Evolutionary conservation across 129 eudicot genomes (phyloP).

Genomic region (Sambucus nigra): DNA sequence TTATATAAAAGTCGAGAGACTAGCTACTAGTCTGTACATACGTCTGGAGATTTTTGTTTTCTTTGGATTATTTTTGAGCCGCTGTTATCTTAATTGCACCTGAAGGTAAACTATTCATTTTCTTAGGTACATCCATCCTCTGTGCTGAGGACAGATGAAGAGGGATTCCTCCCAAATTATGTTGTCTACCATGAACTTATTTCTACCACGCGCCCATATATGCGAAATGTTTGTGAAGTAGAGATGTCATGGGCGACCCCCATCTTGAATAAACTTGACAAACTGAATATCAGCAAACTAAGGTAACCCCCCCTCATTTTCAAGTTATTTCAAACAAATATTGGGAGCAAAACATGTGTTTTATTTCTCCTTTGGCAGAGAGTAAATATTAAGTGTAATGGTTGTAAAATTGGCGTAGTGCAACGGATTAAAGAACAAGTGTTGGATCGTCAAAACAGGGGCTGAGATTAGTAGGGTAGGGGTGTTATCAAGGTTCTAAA

Average conservation of each 20-base stretch:
- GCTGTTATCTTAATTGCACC: not conserved
- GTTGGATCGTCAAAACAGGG: no score
- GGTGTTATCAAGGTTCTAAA: no score
- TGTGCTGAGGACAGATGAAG: conserved; percentile 70
- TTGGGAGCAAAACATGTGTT: not conserved
- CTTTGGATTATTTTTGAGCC: not conserved
- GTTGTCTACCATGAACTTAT: conserved; percentile 91
- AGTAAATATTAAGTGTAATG: no score
- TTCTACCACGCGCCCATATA: conserved; percentile 74
- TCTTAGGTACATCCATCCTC: conserved; percentile 91
- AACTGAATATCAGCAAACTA: conserved; percentile 54
- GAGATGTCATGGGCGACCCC: conserved; percentile 85
- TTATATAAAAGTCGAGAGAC: not conserved
- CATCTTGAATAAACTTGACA: conserved; percentile 67
- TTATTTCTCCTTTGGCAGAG: not conserved
- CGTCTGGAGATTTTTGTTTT: conserved; percentile 3
- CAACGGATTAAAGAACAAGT: no score
- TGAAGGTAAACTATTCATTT: not conserved
- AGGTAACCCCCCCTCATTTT: conserved; percentile 30
- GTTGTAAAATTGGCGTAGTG: no score
- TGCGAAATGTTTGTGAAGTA: conserved; percentile 87
- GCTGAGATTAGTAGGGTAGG: no score
- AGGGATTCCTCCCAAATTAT: conserved; percentile 89
- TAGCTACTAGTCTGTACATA: not conserved
- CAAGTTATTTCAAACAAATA: not conserved